Evolutionary conservation across 1,139 yeast species (phyloP).

Genomic region (Meyerozyma elateridarum): DNA sequence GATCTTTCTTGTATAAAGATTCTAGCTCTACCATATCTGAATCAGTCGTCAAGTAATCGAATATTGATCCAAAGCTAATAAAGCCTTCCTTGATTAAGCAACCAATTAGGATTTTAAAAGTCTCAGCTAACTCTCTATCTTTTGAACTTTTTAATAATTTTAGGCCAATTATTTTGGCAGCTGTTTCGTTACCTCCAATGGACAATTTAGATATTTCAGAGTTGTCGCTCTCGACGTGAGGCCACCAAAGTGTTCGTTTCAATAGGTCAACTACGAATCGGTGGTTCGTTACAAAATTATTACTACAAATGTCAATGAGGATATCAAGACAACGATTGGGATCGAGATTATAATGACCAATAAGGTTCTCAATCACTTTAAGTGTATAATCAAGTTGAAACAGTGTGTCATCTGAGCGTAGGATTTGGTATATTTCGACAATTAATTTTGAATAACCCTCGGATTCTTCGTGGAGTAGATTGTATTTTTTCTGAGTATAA

Average conservation of each 20-base stretch:
- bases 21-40: constrained; percentile 40
- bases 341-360: constrained; percentile 78
- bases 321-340: constrained; percentile 68
- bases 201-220: constrained; percentile 26
- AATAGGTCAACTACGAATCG: constrained; percentile 47
- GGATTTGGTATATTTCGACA: constrained; percentile 45
- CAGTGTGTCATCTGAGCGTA: constrained; percentile 35
- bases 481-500: constrained; percentile 70
- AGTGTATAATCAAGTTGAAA: constrained; percentile 44
- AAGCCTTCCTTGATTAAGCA: constrained; percentile 67
- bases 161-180: constrained; percentile 57
- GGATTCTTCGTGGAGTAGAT: constrained; percentile 69
- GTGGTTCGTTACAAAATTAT: constrained; percentile 41
- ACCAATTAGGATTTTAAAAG: constrained; percentile 42
- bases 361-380: constrained; percentile 50
- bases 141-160: constrained; percentile 39
- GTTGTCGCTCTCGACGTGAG: constrained; percentile 31
- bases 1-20: constrained; percentile 40
- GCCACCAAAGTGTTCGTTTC: constrained; percentile 64
- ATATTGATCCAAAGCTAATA: constrained; percentile 59
- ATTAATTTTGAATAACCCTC: constrained; percentile 77
- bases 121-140: constrained; percentile 38
- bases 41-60: constrained; percentile 43
- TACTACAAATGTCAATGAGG: constrained; percentile 47
- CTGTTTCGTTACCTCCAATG: constrained; percentile 47